Conservation (phyloP, 2,329 filamentous ascomycete genomes). For the Didymella sp. region DNA sequence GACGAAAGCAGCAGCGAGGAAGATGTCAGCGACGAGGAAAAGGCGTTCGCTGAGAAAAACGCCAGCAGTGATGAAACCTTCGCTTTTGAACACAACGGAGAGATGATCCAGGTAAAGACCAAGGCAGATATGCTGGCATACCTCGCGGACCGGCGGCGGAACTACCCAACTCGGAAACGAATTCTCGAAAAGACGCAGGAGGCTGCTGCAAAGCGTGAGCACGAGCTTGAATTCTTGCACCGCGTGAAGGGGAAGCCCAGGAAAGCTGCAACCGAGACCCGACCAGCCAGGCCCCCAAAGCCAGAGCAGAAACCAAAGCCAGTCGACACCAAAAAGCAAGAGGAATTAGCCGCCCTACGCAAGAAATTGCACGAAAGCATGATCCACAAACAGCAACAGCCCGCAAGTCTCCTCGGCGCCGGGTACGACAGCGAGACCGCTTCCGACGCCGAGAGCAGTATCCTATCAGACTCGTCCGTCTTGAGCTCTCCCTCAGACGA, state of each 20-base stretch:
- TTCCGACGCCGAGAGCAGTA: constrained; percentile 33
- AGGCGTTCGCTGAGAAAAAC: constrained; percentile 48
- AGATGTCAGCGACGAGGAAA: constrained; percentile 75
- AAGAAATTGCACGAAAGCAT: constrained; percentile 46
- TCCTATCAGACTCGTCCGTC: constrained; percentile 39
- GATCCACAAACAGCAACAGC: constrained; percentile 26
- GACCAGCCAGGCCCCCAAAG: not conserved
- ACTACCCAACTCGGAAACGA: constrained; percentile 79
- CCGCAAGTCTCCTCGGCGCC: constrained; percentile 35
- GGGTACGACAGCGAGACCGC: constrained; percentile 43
- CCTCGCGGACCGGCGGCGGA: constrained; percentile 79
- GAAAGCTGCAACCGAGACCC: constrained; percentile 22
- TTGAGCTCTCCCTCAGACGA: constrained; percentile 43
- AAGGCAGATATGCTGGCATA: constrained; percentile 77
- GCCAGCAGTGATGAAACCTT: constrained; percentile 63
- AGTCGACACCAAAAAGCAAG: constrained; percentile 15
- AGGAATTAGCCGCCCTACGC: constrained; percentile 45
- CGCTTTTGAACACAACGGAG: constrained; percentile 64
- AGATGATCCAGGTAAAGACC: constrained; percentile 60
- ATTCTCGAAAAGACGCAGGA: constrained; percentile 67
- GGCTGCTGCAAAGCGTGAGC: constrained; percentile 30
- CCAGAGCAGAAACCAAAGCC: constrained; percentile 2
- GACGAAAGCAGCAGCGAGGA: constrained; percentile 66
- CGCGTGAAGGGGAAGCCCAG: constrained; percentile 33
- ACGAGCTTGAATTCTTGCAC: constrained; percentile 51